A percentile compares a stretch with the other conserved stretches of the same genome.
These are phyloP conservation scores for Alternaria triticimaculans DNA, from an alignment of 2,329 filamentous ascomycete species.

Conservation along the genomic window DNA sequence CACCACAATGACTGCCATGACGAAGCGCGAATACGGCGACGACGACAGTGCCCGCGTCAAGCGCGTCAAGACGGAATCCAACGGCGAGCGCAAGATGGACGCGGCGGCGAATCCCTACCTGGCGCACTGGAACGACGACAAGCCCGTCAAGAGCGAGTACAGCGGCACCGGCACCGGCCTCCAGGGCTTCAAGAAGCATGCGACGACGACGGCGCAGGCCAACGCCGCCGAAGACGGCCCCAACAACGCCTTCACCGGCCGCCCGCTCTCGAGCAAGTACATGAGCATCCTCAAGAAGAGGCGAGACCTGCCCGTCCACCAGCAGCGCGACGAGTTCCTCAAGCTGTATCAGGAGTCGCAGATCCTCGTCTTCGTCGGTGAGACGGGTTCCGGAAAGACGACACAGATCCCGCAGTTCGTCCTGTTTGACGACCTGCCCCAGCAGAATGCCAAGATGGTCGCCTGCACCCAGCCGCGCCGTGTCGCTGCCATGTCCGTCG, in stretches of 20 bases:
- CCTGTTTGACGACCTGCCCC: constrained; percentile 92
- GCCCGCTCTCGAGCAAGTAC: constrained; percentile 80
- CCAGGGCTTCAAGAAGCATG: constrained; percentile 74
- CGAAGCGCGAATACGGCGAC: constrained; percentile 60
- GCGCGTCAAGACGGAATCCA: constrained; percentile 53
- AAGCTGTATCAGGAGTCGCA: constrained; percentile 91
- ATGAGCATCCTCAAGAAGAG: constrained; percentile 86
- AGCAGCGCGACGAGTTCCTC: constrained; percentile 93
- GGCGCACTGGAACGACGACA: constrained; percentile 78
- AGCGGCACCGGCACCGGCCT: constrained; percentile 53
- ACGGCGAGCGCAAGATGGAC: constrained; percentile 51
- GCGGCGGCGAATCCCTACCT: constrained; percentile 82
- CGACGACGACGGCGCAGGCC: constrained; percentile 80
- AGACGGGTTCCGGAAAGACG: constrained; percentile 99
- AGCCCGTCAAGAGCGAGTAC: constrained; percentile 41
- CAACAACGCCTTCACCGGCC: constrained; percentile 83
- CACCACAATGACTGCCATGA: constrained; percentile 52
- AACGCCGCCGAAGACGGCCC: constrained; percentile 78
- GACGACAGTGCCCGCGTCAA: constrained; percentile 59
- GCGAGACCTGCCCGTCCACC: constrained; percentile 86
- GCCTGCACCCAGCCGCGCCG: constrained; percentile 97
- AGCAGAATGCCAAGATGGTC: constrained; percentile 84
- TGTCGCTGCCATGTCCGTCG: constrained; percentile 97
- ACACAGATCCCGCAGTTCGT: constrained; percentile 99
- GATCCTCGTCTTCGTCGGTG: constrained; percentile 97